Conservation (phyloP, 1,284 basidiomycete species). For the Apiotrichum domesticum region DNA sequence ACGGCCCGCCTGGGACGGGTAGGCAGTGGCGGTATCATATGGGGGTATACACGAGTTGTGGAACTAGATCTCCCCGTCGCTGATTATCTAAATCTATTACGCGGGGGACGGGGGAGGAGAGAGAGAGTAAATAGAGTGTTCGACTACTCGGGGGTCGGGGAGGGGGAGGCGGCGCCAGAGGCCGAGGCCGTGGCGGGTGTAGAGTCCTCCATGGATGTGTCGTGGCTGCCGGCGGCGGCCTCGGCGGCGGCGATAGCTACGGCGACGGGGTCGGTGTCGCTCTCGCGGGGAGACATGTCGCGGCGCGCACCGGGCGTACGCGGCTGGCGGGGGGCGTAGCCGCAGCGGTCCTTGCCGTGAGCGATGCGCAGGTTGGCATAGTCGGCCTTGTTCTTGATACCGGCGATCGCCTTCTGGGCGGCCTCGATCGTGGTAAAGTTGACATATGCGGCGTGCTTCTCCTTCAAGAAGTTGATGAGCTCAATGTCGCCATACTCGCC, state of each 20-base stretch:
- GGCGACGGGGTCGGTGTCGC: slow-evolving; percentile 16
- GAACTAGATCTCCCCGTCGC: neutral
- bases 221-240: slow-evolving; percentile 4
- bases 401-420: slow-evolving; percentile 92
- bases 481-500: slow-evolving; percentile 87
- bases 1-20: too few species aligned
- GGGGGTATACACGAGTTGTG: slow-evolving; percentile 7
- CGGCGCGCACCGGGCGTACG: slow-evolving; percentile 10
- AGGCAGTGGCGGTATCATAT: slow-evolving; percentile 5
- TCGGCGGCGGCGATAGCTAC: slow-evolving; percentile 21
- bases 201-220: neutral
- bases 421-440: slow-evolving; percentile 89
- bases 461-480: slow-evolving; percentile 87
- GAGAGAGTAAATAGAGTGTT: neutral
- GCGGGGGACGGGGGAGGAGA: neutral
- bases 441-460: slow-evolving; percentile 94
- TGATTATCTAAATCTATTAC: slow-evolving; percentile 2
- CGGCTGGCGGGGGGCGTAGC: slow-evolving; percentile 45
- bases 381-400: slow-evolving; percentile 72
- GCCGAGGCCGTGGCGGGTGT: neutral
- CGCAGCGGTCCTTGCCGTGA: slow-evolving; percentile 91
- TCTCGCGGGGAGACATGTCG: slow-evolving; percentile 12
- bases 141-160: neutral
- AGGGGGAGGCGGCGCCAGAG: neutral
- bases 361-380: slow-evolving; percentile 76